Evolutionary conservation across 2,329 filamentous ascomycete species (phyloP), one percentile per base, ranked within the genome.

Genomic region (Colletotrichum horii): DNA sequence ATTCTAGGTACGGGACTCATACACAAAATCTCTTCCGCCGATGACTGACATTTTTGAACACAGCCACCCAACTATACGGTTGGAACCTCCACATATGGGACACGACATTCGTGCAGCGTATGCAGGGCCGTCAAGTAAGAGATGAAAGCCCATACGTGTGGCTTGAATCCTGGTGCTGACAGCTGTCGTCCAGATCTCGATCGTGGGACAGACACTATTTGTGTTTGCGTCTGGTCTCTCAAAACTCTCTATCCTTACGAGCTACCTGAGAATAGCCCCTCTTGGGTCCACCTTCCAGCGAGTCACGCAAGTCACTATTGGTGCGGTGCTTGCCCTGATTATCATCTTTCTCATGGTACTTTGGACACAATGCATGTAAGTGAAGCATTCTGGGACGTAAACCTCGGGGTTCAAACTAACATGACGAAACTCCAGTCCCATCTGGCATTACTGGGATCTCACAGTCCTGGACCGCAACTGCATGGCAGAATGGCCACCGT

Each of bases 51-150:
- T 4, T n/a, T 14, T 22, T 1, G 2, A 2, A 24, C 14, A 4
- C 16, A 76, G 83, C 84, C 7, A 81, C 80, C 8, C 78, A 81
- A 67, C 60, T 80, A 12, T 86, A 83, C 66, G 84, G 85, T 30
- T 85, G 84, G 83, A 81, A 83, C 66, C 79, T 83, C 3, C 84
- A 86, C 66, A 78, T 84, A 15, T 86, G 83, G 83, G 84, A 87
- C 74, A 70, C 85, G 9, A 80, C 72, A 15, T 55, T 70, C 2
- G 58, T 60, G 0, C 76, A 83, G 30, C 78, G 84, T 5, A 66
- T 81, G 22, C 78, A 80, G 8, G 83, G 84, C 22, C 76, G 70
- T 3, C 64, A 77, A 38, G 74, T 76, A 71, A 30, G 28, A 15
- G 6, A 24, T 4, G 24, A 14, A 11, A 14, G 26, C 0, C 26